phyloP scores from a whole-genome alignment of 2,329 filamentous ascomycete species.

The Hymenoscyphus occultus region DNA sequence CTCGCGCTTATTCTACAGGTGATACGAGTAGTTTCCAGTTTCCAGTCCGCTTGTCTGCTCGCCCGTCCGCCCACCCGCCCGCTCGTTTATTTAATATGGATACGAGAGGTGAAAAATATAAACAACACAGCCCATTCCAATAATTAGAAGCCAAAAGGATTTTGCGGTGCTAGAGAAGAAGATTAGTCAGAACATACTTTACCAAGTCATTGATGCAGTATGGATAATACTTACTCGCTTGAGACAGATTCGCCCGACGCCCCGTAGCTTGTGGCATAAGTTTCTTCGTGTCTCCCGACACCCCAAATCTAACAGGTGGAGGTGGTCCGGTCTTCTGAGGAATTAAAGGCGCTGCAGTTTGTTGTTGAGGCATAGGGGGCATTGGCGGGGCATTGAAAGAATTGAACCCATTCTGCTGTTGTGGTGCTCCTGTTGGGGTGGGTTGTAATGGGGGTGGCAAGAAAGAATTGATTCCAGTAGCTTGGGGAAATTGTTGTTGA shows the following conservation, averaged over 20 bases:
- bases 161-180: slow-evolving; percentile 55
- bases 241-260: slow-evolving; percentile 80
- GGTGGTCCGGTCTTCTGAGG: slow-evolving; percentile 83
- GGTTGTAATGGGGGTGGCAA: slow-evolving; percentile 60
- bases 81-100: background rate
- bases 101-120: background rate
- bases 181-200: slow-evolving; percentile 19
- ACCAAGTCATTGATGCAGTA: slow-evolving; percentile 5
- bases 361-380: slow-evolving; percentile 53
- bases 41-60: background rate
- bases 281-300: slow-evolving; percentile 69
- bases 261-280: slow-evolving; percentile 84
- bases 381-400: slow-evolving; percentile 44
- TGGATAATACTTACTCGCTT: slow-evolving; percentile 78
- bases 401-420: slow-evolving; percentile 49
- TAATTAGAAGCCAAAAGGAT: slow-evolving; percentile 65
- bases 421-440: slow-evolving; percentile 51
- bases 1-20: background rate
- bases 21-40: background rate
- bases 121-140: slow-evolving; percentile 2
- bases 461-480: slow-evolving; percentile 52
- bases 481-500: slow-evolving; percentile 37
- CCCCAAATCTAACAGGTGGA: slow-evolving; percentile 85
- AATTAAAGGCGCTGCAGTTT: slow-evolving; percentile 59
- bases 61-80: background rate